Base-by-base conservation (phyloP, 1,284 basidiomycete species). In the Neonothopanus nambi region DNA sequence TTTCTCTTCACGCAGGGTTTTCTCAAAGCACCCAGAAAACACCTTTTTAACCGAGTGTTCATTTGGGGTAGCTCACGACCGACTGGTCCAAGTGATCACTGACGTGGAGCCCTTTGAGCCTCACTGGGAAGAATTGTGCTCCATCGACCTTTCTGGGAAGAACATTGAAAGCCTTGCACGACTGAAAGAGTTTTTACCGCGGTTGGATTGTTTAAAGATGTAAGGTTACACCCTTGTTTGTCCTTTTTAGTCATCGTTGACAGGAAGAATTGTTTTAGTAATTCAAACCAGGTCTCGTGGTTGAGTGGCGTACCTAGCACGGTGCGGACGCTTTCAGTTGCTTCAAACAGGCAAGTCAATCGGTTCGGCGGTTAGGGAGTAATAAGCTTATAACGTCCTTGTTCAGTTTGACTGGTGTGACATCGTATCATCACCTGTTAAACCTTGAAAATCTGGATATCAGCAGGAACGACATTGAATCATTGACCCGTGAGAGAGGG, bases 91-190 rank as follows among this genome's bases (percentile, higher is more conserved):
- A 69, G 84, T 93, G 58, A 93, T 99, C 65, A 98, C 95, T 39
- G 95, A 98, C 65, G 87, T 95, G 12, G 90, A 95, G 67, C 94
- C 95, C 1, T 98, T 94, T 72, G 92, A 95, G 67, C 93, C 95
- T 15, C 82, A 93, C 67, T 99, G 96, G 96, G 94, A 98, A 61
- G 77, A 84, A 43, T 72, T 99, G 59, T 76, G 67, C 52, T 71
- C 73, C 13, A 87, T 99, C 60, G 87, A 98, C 67, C 74, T 99
- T 61, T 87, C 87, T 36, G 75, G 78, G 48, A 89, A 89, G 68
- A 82, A 84, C 44, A 72, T 96, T 44, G 95, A 98, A 64, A 95
- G 93, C 63, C 86, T 96, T 20, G 91, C 94, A 30, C 77, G 95
- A 54, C 73, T 99, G 61, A 95, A 97, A 67, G 96, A 99, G 73